Percentiles rank a stretch among this genome's conserved stretches.
These are phyloP conservation scores for Fusarium piperis DNA, from an alignment of 2,329 filamentous ascomycete species.

Conservation along the genomic window DNA sequence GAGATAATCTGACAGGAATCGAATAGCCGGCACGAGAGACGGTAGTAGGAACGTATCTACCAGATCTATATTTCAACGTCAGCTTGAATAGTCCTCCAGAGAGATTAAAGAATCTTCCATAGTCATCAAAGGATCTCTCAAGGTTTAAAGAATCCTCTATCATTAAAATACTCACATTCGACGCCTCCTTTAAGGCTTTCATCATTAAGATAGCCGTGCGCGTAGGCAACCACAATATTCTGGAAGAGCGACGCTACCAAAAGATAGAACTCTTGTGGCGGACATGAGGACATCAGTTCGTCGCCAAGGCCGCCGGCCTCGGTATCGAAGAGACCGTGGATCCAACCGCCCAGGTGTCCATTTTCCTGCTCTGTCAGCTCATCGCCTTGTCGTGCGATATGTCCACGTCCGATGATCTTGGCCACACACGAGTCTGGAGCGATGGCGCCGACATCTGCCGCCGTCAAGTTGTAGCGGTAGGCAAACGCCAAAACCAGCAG, in stretches of 20 bases:
- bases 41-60: slow-evolving; percentile 85
- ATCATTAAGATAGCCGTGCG: slow-evolving; percentile 71
- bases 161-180: slow-evolving; percentile 67
- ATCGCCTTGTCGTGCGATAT: slow-evolving; percentile 64
- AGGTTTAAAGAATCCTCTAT: background rate
- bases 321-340: slow-evolving; percentile 79
- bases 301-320: slow-evolving; percentile 79
- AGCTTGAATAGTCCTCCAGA: slow-evolving; percentile 3
- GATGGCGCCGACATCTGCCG: slow-evolving; percentile 70
- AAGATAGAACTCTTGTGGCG: slow-evolving; percentile 84
- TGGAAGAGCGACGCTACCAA: slow-evolving; percentile 81
- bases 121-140: no score
- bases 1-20: slow-evolving; percentile 76
- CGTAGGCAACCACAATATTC: slow-evolving; percentile 76
- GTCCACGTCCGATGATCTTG: slow-evolving; percentile 69
- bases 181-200: slow-evolving; percentile 78
- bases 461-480: slow-evolving; percentile 76
- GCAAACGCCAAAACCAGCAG: slow-evolving; percentile 78
- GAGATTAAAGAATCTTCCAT: no score
- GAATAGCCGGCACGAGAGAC: slow-evolving; percentile 77
- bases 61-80: slow-evolving; percentile 61
- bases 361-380: slow-evolving; percentile 73
- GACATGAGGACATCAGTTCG: slow-evolving; percentile 83
- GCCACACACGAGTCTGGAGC: slow-evolving; percentile 73
- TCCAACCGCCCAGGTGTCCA: slow-evolving; percentile 76